These are phyloP conservation scores for Pleurotus pulmonarius DNA, from an alignment of 768 basidiomycete species.

Conservation along the genomic window DNA sequence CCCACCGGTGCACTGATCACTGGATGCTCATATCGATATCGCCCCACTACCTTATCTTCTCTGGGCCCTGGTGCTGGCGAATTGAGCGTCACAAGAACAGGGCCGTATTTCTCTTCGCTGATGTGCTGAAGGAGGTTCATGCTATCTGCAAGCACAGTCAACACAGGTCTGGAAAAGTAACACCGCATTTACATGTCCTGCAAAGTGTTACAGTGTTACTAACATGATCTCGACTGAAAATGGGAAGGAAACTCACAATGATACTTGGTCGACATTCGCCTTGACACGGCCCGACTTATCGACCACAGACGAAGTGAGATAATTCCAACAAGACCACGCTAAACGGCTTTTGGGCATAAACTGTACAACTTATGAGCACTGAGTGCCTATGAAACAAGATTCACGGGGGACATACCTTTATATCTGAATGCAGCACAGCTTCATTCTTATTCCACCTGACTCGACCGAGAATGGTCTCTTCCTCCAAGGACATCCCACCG, in stretches of 20 bases:
- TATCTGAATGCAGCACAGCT: slow-evolving; percentile 64
- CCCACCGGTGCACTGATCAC: slow-evolving; percentile 52
- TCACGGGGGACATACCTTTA: slow-evolving; percentile 36
- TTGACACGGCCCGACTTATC: slow-evolving; percentile 31
- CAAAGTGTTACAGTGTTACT: slow-evolving; percentile 4
- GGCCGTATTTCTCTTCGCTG: slow-evolving; percentile 48
- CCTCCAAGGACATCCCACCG: slow-evolving; percentile 48
- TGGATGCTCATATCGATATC: slow-evolving; percentile 67
- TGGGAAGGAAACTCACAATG: slow-evolving; percentile 40
- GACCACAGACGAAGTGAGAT: slow-evolving; percentile 49
- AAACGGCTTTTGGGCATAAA: slow-evolving; percentile 59
- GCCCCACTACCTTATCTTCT: slow-evolving; percentile 38
- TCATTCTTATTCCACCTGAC: slow-evolving; percentile 71
- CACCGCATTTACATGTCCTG: slow-evolving; percentile 39
- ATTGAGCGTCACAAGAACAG: slow-evolving; percentile 70
- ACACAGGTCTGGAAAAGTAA: background rate
- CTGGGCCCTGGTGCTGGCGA: slow-evolving; percentile 56
- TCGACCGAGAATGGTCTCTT: slow-evolving; percentile 49
- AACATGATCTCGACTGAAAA: background rate
- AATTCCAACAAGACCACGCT: slow-evolving; percentile 83
- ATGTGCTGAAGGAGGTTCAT: slow-evolving; percentile 80
- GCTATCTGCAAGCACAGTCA: slow-evolving; percentile 38
- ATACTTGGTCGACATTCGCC: slow-evolving; percentile 54
- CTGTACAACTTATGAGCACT: slow-evolving; percentile 25
- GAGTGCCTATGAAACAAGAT: background rate